Conservation (phyloP, 306 rosid species). For the Vicia sativa region DNA sequence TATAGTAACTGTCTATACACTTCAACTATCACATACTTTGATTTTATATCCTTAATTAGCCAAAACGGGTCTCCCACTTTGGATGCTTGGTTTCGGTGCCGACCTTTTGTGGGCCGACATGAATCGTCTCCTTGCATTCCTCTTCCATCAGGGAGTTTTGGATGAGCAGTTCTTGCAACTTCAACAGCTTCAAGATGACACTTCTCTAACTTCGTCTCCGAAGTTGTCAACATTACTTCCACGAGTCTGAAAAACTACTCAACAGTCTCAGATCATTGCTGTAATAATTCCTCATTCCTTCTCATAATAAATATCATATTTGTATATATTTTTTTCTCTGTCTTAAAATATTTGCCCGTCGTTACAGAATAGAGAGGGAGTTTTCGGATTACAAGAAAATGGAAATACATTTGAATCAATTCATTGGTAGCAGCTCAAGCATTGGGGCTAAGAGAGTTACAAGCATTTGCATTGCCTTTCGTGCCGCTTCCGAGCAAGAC, state of each 20-base stretch:
- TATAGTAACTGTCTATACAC: background rate
- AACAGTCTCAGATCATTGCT: conserved; percentile 63
- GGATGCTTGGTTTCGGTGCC: conserved; percentile 80
- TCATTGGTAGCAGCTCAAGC: conserved; percentile 93
- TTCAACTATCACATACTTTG: background rate
- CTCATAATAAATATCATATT: too few relatives aligned
- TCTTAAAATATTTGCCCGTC: too few relatives aligned
- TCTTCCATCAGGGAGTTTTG: conserved; percentile 86
- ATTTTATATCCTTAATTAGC: conserved; percentile 14
- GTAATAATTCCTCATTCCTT: conserved; percentile 25
- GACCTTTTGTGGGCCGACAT: conserved; percentile 85
- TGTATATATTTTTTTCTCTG: too few relatives aligned
- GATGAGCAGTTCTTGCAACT: conserved; percentile 88
- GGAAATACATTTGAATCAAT: conserved; percentile 80
- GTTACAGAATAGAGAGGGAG: conserved; percentile 64
- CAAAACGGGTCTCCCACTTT: conserved; percentile 95
- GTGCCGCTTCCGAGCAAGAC: conserved; percentile 68
- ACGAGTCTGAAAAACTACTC: conserved; percentile 79
- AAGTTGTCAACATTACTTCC: conserved; percentile 83
- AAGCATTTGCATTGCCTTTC: conserved; percentile 76
- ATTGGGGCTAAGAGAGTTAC: conserved; percentile 93
- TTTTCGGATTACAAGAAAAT: conserved; percentile 70
- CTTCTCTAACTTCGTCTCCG: conserved; percentile 74
- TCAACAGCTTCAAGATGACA: conserved; percentile 81
- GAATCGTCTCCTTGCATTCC: conserved; percentile 83